Base-by-base conservation (phyloP, 345 rosid species). In the Camelina sativa region DNA sequence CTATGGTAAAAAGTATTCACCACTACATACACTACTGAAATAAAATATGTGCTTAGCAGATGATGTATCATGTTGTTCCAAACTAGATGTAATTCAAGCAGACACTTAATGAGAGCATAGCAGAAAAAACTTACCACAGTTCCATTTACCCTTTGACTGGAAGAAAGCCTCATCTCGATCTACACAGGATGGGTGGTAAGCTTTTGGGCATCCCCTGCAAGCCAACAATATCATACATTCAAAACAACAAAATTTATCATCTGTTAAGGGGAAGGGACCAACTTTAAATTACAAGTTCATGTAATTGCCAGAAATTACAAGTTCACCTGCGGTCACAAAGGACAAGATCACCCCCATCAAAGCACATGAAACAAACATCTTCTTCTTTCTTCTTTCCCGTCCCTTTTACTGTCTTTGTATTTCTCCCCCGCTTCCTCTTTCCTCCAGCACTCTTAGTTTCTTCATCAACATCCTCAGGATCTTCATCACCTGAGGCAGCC, bases 301-400 rank as follows among this genome's bases (percentile, higher is more conserved):
- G 23, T 22, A 22, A 22, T 22, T 22, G 23, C 23, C 41, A 55
- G 47, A 63, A 57, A 61, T 62, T 62, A 53, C 34, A 75, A 70
- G 74, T 65, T 77, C 65, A 95, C 99, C 98, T 91, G 86, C 98
- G 94, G 69, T 96, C 99, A 74, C 99, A 96, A 38, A 96, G 89
- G 40, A 96, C 91, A 80, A 96, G 98, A 37, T 86, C 87, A 43
- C 98, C 99, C 19, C 99, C 99, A 74, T 96, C 99, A 83, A 86
- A 92, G 80, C 99, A 96, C 81, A 96, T 80, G 80, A 96, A 96
- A 81, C 98, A 96, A 22, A 96, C 97, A 84, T 92, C 99, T 86
- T 96, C 99, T 83, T 92, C 99, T 59, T 60, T 59, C 85, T 87
- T 95, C 83, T 86, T 92, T 8, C 84, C 66, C 7, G 87, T 52